phyloP scores from a whole-genome alignment of 2,329 filamentous ascomycete genomes.

The Delphinella strobiligena region DNA sequence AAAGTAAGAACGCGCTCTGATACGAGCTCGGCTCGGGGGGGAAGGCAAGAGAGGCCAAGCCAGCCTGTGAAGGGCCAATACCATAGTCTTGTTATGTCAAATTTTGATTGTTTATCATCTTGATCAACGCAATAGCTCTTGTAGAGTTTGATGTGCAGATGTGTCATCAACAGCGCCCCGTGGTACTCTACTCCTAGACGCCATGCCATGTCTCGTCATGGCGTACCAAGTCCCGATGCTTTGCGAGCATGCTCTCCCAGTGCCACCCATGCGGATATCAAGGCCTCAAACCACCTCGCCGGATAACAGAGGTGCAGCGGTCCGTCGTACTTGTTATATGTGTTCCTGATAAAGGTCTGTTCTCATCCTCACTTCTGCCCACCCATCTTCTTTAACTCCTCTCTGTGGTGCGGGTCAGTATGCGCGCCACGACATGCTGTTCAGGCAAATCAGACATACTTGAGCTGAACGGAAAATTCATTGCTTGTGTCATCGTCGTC shows the following conservation, averaged over 20 bases:
- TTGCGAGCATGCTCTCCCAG: neutral
- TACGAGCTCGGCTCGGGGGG: neutral
- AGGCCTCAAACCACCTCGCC: too few species aligned
- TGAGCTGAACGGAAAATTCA: constrained; percentile 89
- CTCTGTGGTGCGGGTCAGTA: constrained; percentile 36
- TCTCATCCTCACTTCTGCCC: constrained; percentile 18
- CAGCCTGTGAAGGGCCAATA: constrained; percentile 6
- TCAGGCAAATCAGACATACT: constrained; percentile 39
- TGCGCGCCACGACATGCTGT: neutral
- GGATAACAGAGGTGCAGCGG: too few species aligned
- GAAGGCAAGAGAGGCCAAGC: constrained; percentile 6
- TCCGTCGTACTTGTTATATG: too few species aligned
- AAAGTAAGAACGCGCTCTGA: neutral
- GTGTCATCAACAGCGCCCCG: too few species aligned
- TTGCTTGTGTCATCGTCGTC: constrained; percentile 96
- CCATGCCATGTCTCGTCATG: constrained; percentile 33
- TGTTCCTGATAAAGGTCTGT: neutral
- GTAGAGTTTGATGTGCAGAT: constrained; percentile 1
- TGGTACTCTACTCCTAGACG: constrained; percentile 7
- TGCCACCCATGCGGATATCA: too few species aligned
- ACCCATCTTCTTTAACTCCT: constrained; percentile 91
- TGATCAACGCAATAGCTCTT: neutral
- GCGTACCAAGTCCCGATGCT: neutral
- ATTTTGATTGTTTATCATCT: neutral
- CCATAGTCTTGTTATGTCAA: constrained; percentile 5